Evolutionary conservation across 2,329 filamentous ascomycete species (phyloP).

Genomic region (Nectriaceae sp.): DNA sequence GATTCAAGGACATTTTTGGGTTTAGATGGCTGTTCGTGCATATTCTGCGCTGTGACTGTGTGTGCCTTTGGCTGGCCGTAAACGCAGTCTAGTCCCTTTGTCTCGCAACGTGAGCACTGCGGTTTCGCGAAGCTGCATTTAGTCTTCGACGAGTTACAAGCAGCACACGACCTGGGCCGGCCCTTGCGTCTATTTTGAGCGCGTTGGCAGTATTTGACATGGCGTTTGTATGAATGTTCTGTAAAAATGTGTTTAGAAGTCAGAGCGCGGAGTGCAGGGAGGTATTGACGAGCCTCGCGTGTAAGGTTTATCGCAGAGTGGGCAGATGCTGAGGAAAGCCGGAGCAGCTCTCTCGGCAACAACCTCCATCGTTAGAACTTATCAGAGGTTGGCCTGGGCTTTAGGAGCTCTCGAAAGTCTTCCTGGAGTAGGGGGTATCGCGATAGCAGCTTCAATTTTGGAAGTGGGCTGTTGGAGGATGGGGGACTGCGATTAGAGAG

Average conservation of each 20-base stretch:
- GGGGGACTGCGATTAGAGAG: no score
- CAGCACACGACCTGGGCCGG: conserved; percentile 21
- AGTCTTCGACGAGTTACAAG: conserved; percentile 22
- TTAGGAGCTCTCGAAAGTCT: no score
- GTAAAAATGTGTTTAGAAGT: not conserved
- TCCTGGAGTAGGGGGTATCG: no score
- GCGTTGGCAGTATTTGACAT: conserved; percentile 27
- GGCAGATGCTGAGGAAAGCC: conserved; percentile 16
- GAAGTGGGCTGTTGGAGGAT: no score
- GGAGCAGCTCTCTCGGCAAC: no score
- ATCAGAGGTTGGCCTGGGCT: no score
- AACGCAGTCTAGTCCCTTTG: conserved; percentile 14
- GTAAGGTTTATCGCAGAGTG: conserved; percentile 21
- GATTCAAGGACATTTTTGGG: not conserved
- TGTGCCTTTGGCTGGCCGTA: conserved; percentile 5
- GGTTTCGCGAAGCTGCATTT: conserved; percentile 28
- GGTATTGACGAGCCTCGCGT: conserved; percentile 15
- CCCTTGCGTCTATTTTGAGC: conserved; percentile 27
- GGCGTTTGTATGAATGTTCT: conserved; percentile 26
- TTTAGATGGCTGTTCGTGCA: not conserved
- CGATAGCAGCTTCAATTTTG: no score
- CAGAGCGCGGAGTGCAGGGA: not conserved
- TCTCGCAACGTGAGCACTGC: conserved; percentile 18
- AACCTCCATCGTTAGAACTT: no score
- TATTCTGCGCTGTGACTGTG: not conserved